phyloP scores from a whole-genome alignment of 441 rosid species.

The Gossypium trilobum region DNA sequence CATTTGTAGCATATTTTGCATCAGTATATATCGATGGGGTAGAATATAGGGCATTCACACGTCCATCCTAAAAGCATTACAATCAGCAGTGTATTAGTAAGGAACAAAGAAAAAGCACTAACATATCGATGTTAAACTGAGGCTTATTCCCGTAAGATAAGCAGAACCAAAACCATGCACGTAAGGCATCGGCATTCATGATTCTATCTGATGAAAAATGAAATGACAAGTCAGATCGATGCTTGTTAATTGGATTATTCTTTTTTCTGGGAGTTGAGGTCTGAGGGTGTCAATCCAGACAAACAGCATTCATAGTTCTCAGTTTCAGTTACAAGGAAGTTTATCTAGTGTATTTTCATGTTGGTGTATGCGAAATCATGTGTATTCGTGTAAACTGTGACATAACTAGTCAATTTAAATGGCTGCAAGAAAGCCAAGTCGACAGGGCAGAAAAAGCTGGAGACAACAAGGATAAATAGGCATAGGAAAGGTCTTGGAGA shows the following conservation, averaged over 20 bases:
- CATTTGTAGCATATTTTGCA: conserved; percentile 40
- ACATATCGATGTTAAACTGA: not conserved
- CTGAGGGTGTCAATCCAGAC: not conserved
- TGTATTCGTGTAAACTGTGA: not conserved
- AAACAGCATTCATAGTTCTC: not conserved
- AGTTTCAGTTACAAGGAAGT: not conserved
- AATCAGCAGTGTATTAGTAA: conserved; percentile 3
- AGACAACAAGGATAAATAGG: not conserved
- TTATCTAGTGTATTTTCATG: conserved; percentile 1
- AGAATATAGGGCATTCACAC: conserved; percentile 46
- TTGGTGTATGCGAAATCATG: not conserved
- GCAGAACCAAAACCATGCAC: not conserved
- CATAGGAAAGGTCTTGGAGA: not conserved
- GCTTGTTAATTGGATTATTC: not conserved
- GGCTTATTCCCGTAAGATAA: not conserved
- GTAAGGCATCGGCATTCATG: not conserved
- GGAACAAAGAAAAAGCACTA: not conserved
- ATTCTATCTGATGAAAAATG: not conserved
- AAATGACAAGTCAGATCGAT: not conserved
- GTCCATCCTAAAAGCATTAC: conserved; percentile 37
- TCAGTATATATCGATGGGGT: conserved; percentile 48
- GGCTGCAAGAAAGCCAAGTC: not conserved
- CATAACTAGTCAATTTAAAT: not conserved
- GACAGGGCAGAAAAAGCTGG: not conserved
- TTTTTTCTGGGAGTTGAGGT: not conserved